Conservation (phyloP, 495 filamentous ascomycete species). For the Xylaria acuta region DNA sequence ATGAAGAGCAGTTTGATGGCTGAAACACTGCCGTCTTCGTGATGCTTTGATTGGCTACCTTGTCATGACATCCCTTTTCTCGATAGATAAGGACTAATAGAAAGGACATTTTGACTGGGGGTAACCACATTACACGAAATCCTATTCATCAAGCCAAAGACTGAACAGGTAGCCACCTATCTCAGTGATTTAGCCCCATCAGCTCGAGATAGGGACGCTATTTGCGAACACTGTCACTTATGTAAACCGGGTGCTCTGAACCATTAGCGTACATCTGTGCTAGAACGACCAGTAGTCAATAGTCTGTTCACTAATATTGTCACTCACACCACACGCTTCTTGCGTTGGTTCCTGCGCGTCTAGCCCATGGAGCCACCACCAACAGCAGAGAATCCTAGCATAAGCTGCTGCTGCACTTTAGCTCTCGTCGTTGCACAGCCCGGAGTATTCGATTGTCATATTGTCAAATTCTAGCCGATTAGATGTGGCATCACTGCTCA, state of each 20-base stretch:
- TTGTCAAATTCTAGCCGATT: not conserved
- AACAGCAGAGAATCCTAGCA: not conserved
- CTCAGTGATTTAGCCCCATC: not conserved
- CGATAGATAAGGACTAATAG: not conserved
- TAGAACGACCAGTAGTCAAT: not conserved
- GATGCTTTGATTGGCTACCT: slow-evolving; percentile 12
- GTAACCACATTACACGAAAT: not conserved
- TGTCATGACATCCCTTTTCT: not conserved
- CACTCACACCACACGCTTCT: not conserved
- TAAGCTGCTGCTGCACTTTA: not conserved
- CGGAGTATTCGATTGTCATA: not conserved
- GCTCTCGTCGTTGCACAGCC: not conserved
- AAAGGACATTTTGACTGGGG: not conserved
- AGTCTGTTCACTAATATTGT: not conserved
- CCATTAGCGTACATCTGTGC: not conserved
- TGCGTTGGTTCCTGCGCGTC: not conserved
- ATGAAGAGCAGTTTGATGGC: not conserved
- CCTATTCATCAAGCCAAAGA: not conserved
- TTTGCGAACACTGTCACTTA: not conserved
- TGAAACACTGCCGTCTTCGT: slow-evolving; percentile 5
- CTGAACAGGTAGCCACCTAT: not conserved
- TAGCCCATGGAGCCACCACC: not conserved
- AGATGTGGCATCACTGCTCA: not conserved
- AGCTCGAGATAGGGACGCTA: not conserved
- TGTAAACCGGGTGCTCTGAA: not conserved